Evolutionary conservation across 768 basidiomycete species (phyloP), one percentile per base, ranked within the genome.

Genomic region (Tephrocybe sp.): DNA sequence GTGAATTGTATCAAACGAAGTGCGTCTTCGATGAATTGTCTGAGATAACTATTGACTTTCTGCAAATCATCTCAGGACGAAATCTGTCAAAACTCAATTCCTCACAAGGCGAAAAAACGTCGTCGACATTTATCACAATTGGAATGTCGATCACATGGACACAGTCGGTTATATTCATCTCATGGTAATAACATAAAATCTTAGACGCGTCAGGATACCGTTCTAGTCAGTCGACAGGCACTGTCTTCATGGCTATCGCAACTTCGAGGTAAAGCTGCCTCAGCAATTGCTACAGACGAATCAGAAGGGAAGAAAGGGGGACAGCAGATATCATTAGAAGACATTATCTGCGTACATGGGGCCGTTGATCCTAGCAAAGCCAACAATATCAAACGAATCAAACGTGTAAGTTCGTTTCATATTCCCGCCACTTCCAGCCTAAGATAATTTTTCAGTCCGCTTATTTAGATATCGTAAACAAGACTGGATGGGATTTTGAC

Each of bases 351-450:
- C 54, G 56, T 56, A 16, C 91, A 94, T 61, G 76, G 75, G 3
- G 63, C 57, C 18, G 70, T 91, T 30, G 76, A 89, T 64, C 88
- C 88, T 10, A 57, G 56, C 19, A 83, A 80, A 61, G 75, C 77
- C 3, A 57, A 60, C 37, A 67, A 77, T 53, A 85, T 92, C 80
- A 92, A 91, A 60, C 76, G 83, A 42, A 75, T 94, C 34, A 75
- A 69, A 21, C 63, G 69, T 60, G 87, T 88, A 42, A 39, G 72
- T 46, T 41, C 15, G 11, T 21, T n/a, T 21, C n/a, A 7, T 38
- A 12, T 16, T 38, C 7, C 21, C 4, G 3, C 4, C 3, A 38
- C 6, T 38, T 38, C 6, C 37, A 15, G 34, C 18, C 16, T 42
- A 12, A 21, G 30, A 42, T 10, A 13, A 16, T 33, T 51, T n/a